Evolutionary conservation across 176 grass and related monocot species (phyloP).

Genomic region (Cymbopogon citratus): DNA sequence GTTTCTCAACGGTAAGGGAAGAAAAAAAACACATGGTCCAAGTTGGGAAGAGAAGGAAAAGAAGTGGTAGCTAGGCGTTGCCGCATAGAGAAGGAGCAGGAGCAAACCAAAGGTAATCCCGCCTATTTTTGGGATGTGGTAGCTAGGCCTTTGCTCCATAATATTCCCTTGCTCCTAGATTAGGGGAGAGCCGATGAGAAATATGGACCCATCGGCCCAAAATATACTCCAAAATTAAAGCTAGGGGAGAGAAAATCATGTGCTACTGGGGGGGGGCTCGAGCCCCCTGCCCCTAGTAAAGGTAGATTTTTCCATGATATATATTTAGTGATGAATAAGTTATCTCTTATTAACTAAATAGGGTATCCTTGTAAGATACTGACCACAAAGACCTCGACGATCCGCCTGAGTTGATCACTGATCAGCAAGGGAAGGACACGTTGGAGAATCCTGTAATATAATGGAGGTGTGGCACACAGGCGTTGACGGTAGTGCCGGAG

Average conservation of each 20-base stretch:
- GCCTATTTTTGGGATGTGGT: slow-evolving; percentile 21
- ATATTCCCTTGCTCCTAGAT: neutral
- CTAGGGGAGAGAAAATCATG: neutral
- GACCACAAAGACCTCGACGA: too few relatives aligned
- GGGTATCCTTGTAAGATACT: too few relatives aligned
- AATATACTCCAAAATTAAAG: neutral
- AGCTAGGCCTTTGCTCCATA: neutral
- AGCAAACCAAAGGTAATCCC: neutral
- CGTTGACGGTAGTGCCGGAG: too few relatives aligned
- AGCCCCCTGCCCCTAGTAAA: too few relatives aligned
- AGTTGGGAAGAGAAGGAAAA: neutral
- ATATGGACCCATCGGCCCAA: neutral
- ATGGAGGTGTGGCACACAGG: too few relatives aligned
- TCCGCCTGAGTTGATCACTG: too few relatives aligned
- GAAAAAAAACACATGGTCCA: neutral
- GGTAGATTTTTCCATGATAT: too few relatives aligned
- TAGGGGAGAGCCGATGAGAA: neutral
- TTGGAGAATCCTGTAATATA: too few relatives aligned
- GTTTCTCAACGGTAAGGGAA: slow-evolving; percentile 3
- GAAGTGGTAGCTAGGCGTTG: slow-evolving; percentile 4
- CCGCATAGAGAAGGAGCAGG: neutral
- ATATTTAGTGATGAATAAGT: too few relatives aligned
- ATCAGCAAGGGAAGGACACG: too few relatives aligned
- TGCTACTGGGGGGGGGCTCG: too few relatives aligned
- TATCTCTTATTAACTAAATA: too few relatives aligned